Base-by-base conservation (phyloP, 2,329 filamentous ascomycete species). In the Claviceps sp. region DNA sequence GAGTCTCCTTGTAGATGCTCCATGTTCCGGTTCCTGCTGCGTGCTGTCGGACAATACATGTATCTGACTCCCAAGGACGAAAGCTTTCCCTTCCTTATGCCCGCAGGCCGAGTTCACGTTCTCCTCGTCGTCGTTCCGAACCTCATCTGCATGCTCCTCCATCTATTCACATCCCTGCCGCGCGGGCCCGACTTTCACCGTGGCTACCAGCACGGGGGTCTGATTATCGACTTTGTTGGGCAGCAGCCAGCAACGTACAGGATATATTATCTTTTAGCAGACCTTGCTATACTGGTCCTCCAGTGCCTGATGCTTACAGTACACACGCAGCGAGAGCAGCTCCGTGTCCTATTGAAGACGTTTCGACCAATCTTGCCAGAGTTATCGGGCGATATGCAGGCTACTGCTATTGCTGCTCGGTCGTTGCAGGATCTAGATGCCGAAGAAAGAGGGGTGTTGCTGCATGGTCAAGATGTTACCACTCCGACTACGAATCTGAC, bases 221-320 rank as follows among this genome's bases (percentile, higher is more conserved):
- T 85, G 49, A 71, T 85, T 24, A 75, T 85, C 58, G 82, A 86
- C 60, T 82, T 86, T 57, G 73, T 86, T 57, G 82, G 82, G 14
- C 82, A 86, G 63, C 76, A 75, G 57, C 78, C 81, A 4, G 78
- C 82, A 1, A 72, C 74, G 1, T 81, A 78, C 24, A 73, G 73
- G 56, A 59, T 78, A 16, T 73, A 76, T 49, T 73, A 84, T 46
- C 56, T 84, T 5, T 59, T 77, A 2, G 64, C 80, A 44, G 82
- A 86, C 62, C 24, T 77, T 6, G 59, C 78, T 34, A 71, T 85
- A 7, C 59, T 84, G 41, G 66, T 64, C 1, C 59, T 84, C 14
- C 82, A 86, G 62, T 79, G 78, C 56, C 63, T 84, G 44, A 83
- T 85, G 81, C 64, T 85, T 53, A 72, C 80, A 3, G 74, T 84